Evolutionary conservation across 352 stramenopile genomes (phyloP).

Genomic region (Globisporangium polare): DNA sequence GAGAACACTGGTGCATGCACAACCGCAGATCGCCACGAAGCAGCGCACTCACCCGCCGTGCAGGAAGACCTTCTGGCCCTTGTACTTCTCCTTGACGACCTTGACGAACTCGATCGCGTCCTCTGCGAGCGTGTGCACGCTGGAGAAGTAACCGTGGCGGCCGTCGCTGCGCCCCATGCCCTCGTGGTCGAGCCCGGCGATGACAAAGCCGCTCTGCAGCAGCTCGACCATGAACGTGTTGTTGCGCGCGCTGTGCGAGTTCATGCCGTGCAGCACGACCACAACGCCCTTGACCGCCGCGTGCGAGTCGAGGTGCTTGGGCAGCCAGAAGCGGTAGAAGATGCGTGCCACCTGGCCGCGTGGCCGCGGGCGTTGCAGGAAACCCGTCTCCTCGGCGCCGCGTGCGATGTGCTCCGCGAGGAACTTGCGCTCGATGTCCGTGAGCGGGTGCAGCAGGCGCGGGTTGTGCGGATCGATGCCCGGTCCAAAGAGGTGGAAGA

Average conservation of each 20-base stretch:
- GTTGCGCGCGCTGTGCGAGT: constrained; percentile 77
- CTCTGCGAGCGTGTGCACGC: constrained; percentile 50
- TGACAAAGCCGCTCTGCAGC: constrained; percentile 55
- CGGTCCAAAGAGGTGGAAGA: constrained; percentile 45
- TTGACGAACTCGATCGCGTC: constrained; percentile 65
- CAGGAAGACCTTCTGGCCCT: constrained; percentile 63
- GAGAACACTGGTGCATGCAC: too few species aligned
- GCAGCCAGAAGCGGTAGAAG: constrained; percentile 75
- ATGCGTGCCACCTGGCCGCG: constrained; percentile 37
- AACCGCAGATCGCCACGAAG: too few species aligned
- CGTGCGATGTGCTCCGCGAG: constrained; percentile 38
- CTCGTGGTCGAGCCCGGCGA: constrained; percentile 65
- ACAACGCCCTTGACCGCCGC: constrained; percentile 41
- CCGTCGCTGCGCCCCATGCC: constrained; percentile 76
- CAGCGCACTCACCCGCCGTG: constrained; percentile 46
- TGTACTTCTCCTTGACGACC: constrained; percentile 55
- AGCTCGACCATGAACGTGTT: constrained; percentile 71
- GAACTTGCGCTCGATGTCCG: constrained; percentile 46
- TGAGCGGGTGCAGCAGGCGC: constrained; percentile 35
- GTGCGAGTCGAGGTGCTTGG: constrained; percentile 32
- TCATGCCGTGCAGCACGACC: constrained; percentile 73
- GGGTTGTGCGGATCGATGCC: constrained; percentile 49
- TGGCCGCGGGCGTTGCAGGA: constrained; percentile 36
- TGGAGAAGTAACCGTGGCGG: constrained; percentile 72
- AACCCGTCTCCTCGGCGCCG: constrained; percentile 47